Percentiles rank a stretch among this genome's conserved stretches.
Evolutionary conservation across 257 asterid genomes (phyloP).

Genomic region (Nicotiana sylvestris): DNA sequence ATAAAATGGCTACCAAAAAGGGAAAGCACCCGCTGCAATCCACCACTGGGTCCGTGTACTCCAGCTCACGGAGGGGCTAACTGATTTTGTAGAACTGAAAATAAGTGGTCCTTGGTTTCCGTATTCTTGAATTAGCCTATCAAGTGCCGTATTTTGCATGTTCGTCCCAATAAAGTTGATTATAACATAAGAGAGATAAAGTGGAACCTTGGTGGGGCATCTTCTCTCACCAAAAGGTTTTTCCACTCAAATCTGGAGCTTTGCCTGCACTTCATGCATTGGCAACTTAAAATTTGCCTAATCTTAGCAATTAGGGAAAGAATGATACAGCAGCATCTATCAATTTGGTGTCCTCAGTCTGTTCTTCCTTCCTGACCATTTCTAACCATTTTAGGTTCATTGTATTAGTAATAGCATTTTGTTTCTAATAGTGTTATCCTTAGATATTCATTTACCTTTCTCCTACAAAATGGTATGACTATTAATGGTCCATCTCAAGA

Average conservation of each 20-base stretch:
- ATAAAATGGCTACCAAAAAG: neutral
- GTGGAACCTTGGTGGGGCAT: neutral
- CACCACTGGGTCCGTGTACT: neutral
- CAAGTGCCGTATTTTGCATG: neutral
- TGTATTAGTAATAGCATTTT: neutral
- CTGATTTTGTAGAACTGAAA: neutral
- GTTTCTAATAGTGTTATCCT: neutral
- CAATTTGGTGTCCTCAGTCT: neutral
- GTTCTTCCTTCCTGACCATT: neutral
- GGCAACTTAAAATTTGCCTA: neutral
- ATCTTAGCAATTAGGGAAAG: neutral
- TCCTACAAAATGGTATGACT: neutral
- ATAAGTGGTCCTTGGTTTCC: neutral
- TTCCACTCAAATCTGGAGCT: neutral
- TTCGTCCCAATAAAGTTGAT: neutral
- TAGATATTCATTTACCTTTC: neutral
- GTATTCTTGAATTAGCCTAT: neutral
- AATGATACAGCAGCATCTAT: neutral
- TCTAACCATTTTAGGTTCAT: neutral
- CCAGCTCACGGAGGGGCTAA: neutral
- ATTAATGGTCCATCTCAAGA: neutral
- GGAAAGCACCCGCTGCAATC: neutral
- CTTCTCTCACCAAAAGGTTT: neutral
- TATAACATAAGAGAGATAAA: neutral
- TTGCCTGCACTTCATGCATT: neutral